Evolutionary conservation across 306 rosid genomes (phyloP), one percentile per base, ranked within the genome.

Genomic region (Styphnolobium japonicum): DNA sequence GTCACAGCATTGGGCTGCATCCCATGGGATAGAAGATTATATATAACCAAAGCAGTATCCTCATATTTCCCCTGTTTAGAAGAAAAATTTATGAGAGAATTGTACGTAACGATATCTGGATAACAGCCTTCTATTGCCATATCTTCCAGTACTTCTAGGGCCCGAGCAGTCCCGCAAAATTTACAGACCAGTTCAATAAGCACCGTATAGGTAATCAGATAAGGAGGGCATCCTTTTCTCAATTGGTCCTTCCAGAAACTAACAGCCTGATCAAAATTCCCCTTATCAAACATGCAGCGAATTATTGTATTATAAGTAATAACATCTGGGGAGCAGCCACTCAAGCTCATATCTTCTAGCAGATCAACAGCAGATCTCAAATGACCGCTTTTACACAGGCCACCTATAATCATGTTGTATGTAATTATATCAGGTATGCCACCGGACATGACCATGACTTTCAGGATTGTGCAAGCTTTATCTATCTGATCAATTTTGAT

Each of bases 321-420:
- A 33, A 81, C 93, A 80, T 94, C 92, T 0, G 98, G 97, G 63
- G 93, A 85, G 89, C 97, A 94, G 57, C 98, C 98, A 82, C 95
- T 88, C 71, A 85, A 71, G 83, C 92, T 89, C 98, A 94, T 91
- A 45, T 88, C 88, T 29, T 88, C 95, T 82, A 91, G 67, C 65
- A 92, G 71, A 76, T 82, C 88, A 61, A 89, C 55, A 37, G 98
- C 97, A 74, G 88, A 83, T 60, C 81, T 75, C 56, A 92, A 52
- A 57, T 67, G 71, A 42, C 97, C 90, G 43, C 53, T 82, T 89
- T 57, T 92, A 80, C 98, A 92, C 36, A 86, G 82, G 73, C 91
- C 80, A 64, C 95, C 85, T 40, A 94, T 81, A 82, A 91, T 70
- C 92, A 89, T 87, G 91, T 94, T 94, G 85, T 77, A 91, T 0